Conservation (phyloP, 2,329 filamentous ascomycete species). For the Aspergillaceae sp. region DNA sequence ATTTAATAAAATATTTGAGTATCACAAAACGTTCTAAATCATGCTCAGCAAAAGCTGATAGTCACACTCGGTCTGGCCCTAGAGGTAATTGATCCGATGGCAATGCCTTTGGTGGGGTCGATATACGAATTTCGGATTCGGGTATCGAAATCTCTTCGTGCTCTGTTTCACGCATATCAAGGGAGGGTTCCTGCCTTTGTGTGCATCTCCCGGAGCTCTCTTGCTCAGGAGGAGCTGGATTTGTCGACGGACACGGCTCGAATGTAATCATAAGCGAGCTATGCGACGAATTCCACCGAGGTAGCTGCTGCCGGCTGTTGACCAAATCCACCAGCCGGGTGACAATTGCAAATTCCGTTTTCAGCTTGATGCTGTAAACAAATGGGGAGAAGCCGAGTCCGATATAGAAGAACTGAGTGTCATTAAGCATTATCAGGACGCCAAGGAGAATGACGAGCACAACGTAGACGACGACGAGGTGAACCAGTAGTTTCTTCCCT, state of each 20-base stretch:
- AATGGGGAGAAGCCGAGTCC: constrained; percentile 30
- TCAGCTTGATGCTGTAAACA: constrained; percentile 37
- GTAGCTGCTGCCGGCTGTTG: not conserved
- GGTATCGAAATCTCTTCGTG: too few relatives aligned
- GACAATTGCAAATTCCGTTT: constrained; percentile 38
- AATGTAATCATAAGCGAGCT: not conserved
- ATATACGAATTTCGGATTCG: too few relatives aligned
- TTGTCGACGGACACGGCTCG: not conserved
- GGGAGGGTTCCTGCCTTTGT: too few relatives aligned
- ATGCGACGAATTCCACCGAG: not conserved
- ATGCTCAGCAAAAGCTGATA: too few relatives aligned
- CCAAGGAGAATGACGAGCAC: constrained; percentile 33
- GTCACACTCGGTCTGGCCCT: too few relatives aligned
- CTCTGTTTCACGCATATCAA: too few relatives aligned
- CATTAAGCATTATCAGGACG: constrained; percentile 26
- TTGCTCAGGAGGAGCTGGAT: too few relatives aligned
- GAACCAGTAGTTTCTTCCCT: constrained; percentile 32
- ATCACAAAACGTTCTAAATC: too few relatives aligned
- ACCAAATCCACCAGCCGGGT: constrained; percentile 27
- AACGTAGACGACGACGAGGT: constrained; percentile 38
- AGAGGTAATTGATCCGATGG: too few relatives aligned
- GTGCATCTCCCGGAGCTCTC: too few relatives aligned
- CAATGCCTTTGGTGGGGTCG: too few relatives aligned
- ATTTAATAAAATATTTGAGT: too few relatives aligned
- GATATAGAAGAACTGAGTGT: constrained; percentile 26